Conservation (phyloP, 2,329 filamentous ascomycete genomes). For the Aureobasidium uvarum region DNA sequence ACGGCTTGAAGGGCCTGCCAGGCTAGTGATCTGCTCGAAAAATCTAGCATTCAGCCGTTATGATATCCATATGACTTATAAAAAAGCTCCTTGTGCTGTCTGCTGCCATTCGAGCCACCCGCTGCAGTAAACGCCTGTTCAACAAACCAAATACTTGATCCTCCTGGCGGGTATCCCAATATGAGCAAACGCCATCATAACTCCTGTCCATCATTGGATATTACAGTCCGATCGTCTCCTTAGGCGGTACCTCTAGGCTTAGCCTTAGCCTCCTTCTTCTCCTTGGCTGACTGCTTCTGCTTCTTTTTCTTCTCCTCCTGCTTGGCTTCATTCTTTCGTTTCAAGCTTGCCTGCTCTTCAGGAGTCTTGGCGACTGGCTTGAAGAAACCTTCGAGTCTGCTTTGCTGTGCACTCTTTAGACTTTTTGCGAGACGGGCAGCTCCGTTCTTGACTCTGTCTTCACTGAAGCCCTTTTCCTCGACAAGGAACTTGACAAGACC, state of each 20-base stretch:
- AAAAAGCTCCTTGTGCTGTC: neutral
- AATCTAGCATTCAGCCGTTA: neutral
- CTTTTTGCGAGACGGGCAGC: conserved; percentile 83
- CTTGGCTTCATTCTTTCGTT: conserved; percentile 93
- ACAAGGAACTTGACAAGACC: conserved; percentile 88
- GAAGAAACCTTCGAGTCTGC: conserved; percentile 93
- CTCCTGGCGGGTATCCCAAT: conserved; percentile 23
- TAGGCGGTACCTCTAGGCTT: conserved; percentile 67
- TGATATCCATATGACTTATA: neutral
- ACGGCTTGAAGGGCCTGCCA: neutral
- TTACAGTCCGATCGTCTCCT: neutral
- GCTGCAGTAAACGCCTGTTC: conserved; percentile 8
- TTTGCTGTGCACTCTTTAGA: conserved; percentile 85
- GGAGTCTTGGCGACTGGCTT: conserved; percentile 87
- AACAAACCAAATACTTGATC: conserved; percentile 9
- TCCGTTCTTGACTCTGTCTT: conserved; percentile 81
- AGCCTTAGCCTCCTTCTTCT: conserved; percentile 85
- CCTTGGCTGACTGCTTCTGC: conserved; percentile 89
- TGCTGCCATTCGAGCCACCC: neutral
- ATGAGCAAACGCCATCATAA: conserved; percentile 24
- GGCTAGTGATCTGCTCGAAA: neutral
- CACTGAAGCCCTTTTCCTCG: conserved; percentile 92
- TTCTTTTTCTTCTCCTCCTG: conserved; percentile 93
- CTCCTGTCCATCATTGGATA: neutral
- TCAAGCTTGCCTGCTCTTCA: conserved; percentile 76